A percentile compares a stretch with the other conserved stretches of the same genome.
These are phyloP conservation scores for Teratosphaeria epicoccoides DNA, from an alignment of 2,329 filamentous ascomycete genomes.

Conservation along the genomic window DNA sequence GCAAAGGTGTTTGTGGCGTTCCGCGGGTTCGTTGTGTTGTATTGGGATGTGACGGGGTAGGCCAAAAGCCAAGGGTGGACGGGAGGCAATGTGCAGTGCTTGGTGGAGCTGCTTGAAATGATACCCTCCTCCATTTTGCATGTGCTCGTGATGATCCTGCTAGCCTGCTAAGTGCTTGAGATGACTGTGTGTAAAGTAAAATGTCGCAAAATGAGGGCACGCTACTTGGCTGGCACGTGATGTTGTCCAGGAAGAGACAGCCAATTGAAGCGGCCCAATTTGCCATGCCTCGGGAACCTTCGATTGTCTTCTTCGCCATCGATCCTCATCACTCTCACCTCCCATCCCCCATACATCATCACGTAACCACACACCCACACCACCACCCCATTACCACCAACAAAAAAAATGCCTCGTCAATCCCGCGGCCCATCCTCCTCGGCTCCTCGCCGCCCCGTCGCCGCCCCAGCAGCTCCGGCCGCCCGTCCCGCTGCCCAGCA, in stretches of 20 bases:
- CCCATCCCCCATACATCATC: neutral
- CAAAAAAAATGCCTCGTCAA: slow-evolving; percentile 40
- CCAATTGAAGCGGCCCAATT: neutral
- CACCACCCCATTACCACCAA: slow-evolving; percentile 6
- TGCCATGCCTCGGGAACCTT: neutral
- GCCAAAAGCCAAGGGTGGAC: neutral
- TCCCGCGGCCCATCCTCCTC: slow-evolving; percentile 32
- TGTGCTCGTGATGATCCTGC: too few species aligned
- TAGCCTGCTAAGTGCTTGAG: too few species aligned
- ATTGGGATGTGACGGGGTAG: neutral
- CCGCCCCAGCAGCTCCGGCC: slow-evolving; percentile 30
- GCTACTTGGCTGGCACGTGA: neutral
- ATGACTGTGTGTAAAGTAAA: too few species aligned
- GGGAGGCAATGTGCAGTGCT: neutral
- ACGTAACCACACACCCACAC: neutral
- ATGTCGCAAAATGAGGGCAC: neutral
- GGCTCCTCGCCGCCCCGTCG: slow-evolving; percentile 36
- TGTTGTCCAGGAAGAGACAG: neutral
- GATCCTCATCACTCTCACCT: neutral
- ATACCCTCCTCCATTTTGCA: neutral
- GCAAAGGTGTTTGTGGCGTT: neutral
- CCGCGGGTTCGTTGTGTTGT: neutral
- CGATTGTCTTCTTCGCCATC: neutral
- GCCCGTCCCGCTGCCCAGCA: slow-evolving; percentile 49
- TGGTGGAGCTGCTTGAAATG: neutral